Conservation (phyloP, 495 filamentous ascomycete species). For the Hyaloscypha hepaticicola region DNA sequence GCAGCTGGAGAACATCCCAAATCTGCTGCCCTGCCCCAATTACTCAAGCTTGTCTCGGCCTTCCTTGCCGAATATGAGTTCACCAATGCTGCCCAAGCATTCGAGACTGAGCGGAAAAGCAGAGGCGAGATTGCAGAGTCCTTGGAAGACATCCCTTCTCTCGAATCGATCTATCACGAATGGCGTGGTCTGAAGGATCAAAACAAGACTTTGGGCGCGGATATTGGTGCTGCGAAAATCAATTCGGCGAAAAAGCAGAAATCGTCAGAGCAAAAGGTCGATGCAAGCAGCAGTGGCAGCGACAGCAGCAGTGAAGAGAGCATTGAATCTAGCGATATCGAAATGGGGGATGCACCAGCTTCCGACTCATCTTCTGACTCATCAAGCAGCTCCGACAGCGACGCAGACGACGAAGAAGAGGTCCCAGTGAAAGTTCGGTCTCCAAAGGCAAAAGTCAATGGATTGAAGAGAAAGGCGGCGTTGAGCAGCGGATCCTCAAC, state of each 20-base stretch:
- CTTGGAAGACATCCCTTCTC: slow-evolving; percentile 40
- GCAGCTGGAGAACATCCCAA: slow-evolving; percentile 22
- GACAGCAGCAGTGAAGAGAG: slow-evolving; percentile 37
- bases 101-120: slow-evolving; percentile 55
- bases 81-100: slow-evolving; percentile 53
- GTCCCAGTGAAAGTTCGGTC: slow-evolving; percentile 31
- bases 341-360: slow-evolving; percentile 55
- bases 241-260: slow-evolving; percentile 33
- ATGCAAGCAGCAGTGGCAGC: slow-evolving; percentile 26
- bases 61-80: slow-evolving; percentile 69
- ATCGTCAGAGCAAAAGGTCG: slow-evolving; percentile 35
- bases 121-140: slow-evolving; percentile 36
- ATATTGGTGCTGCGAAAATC: neutral
- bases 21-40: slow-evolving; percentile 49
- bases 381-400: slow-evolving; percentile 57
- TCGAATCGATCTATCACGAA: slow-evolving; percentile 49
- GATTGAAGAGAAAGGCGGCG: slow-evolving; percentile 65
- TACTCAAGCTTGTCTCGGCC: slow-evolving; percentile 63
- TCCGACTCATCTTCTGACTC: slow-evolving; percentile 43
- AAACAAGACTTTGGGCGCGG: neutral
- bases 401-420: slow-evolving; percentile 61
- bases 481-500: slow-evolving; percentile 46
- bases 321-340: slow-evolving; percentile 50
- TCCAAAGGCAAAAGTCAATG: slow-evolving; percentile 41
- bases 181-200: slow-evolving; percentile 37